A percentile compares a stretch with the other conserved stretches of the same genome.
phyloP scores from a whole-genome alignment of 2,329 filamentous ascomycete genomes.

The Neurospora crassa region DNA sequence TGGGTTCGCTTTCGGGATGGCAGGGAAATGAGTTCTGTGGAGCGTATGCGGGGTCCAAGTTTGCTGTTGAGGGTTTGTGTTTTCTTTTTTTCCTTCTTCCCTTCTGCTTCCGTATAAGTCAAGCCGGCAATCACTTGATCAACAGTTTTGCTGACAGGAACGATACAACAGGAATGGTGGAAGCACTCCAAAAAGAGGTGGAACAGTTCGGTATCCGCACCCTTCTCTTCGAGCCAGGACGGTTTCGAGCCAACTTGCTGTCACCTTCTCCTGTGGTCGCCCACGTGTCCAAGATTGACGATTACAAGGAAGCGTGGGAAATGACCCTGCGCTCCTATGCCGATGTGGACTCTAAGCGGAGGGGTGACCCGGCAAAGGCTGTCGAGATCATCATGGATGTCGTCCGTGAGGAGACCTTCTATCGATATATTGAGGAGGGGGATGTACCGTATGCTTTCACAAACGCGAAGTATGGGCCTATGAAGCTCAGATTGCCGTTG shows the following conservation, averaged over 20 bases:
- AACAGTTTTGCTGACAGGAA: background rate
- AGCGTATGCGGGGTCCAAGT: constrained; percentile 7
- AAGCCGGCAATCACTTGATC: too few species aligned
- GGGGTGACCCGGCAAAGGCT: background rate
- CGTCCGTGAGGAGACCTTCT: background rate
- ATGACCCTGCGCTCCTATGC: background rate
- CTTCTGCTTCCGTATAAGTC: too few species aligned
- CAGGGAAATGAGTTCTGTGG: background rate
- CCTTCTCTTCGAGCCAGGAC: constrained; percentile 12
- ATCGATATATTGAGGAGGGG: background rate
- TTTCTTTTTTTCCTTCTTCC: background rate
- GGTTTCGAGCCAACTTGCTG: constrained; percentile 1
- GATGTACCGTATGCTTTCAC: too few species aligned
- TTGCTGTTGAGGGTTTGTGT: constrained; percentile 8
- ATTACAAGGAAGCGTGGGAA: background rate
- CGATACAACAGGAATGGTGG: constrained; percentile 6
- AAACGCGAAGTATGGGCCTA: background rate
- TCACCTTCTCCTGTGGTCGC: background rate
- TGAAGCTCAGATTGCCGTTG: background rate
- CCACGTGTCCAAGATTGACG: background rate
- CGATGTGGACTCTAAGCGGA: background rate
- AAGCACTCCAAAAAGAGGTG: constrained; percentile 9
- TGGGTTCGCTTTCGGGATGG: constrained; percentile 14
- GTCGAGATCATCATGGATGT: background rate
- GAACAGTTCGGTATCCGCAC: constrained; percentile 9